Evolutionary conservation across 805 yeast species (phyloP).

Genomic region (Ogataea dorogensis): DNA sequence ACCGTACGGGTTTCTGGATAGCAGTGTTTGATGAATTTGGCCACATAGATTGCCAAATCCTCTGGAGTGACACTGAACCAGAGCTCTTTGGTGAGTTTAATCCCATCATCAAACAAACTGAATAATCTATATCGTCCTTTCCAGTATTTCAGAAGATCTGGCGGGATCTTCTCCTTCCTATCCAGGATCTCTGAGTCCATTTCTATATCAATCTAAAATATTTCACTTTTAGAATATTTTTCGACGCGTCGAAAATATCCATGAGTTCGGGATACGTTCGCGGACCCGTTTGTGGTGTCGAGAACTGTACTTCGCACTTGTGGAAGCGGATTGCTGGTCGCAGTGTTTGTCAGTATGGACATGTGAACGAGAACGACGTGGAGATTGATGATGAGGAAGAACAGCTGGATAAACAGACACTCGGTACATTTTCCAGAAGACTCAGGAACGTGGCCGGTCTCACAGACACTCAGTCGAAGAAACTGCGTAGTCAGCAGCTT

Average conservation of each 20-base stretch:
- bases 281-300: slow-evolving; percentile 87
- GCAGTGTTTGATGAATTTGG: slow-evolving; percentile 51
- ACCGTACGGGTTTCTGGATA: slow-evolving; percentile 47
- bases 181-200: slow-evolving; percentile 15
- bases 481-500: slow-evolving; percentile 14
- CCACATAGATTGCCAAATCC: slow-evolving; percentile 56
- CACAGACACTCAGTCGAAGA: slow-evolving; percentile 24
- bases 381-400: slow-evolving; percentile 86
- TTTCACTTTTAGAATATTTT: not conserved
- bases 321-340: slow-evolving; percentile 76
- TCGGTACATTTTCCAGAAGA: slow-evolving; percentile 51
- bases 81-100: slow-evolving; percentile 65
- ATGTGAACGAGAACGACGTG: slow-evolving; percentile 75
- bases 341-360: slow-evolving; percentile 86
- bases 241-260: slow-evolving; percentile 5
- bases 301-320: slow-evolving; percentile 78
- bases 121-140: slow-evolving; percentile 58
- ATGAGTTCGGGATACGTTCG: slow-evolving; percentile 36
- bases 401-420: slow-evolving; percentile 60
- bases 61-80: slow-evolving; percentile 94
- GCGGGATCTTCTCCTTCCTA: slow-evolving; percentile 30
- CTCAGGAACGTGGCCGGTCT: slow-evolving; percentile 46
- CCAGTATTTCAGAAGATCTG: slow-evolving; percentile 56
- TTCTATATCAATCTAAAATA: not conserved
- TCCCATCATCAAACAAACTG: slow-evolving; percentile 62